These are phyloP conservation scores for Pleurotus djamor DNA, from an alignment of 768 basidiomycete genomes.

Conservation along the genomic window DNA sequence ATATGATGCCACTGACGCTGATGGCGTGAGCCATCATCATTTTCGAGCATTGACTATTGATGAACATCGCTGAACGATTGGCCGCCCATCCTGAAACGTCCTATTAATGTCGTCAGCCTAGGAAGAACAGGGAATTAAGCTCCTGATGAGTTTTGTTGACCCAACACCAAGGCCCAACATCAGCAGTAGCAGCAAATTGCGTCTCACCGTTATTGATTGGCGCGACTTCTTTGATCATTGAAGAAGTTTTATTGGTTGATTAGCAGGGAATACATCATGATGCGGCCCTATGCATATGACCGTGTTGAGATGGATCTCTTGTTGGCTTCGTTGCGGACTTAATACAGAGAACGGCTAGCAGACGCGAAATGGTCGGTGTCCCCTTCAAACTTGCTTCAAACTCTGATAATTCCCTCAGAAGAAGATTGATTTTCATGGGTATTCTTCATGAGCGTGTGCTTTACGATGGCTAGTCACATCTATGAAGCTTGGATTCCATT, in stretches of 20 bases:
- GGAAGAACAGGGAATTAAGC: background rate
- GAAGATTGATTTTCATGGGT: too few species aligned
- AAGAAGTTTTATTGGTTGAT: background rate
- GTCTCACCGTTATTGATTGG: background rate
- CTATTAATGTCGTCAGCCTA: background rate
- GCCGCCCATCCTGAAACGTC: background rate
- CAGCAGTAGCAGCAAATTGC: background rate
- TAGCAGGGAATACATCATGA: too few species aligned
- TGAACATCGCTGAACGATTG: background rate
- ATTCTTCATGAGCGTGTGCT: too few species aligned
- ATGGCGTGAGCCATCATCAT: too few species aligned
- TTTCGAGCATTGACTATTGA: too few species aligned
- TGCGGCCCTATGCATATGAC: background rate
- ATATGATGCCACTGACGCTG: too few species aligned
- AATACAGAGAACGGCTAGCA: too few species aligned
- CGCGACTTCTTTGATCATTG: background rate
- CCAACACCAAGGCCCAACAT: background rate
- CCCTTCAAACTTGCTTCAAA: background rate
- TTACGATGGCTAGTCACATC: too few species aligned
- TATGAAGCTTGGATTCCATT: too few species aligned
- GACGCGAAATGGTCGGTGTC: background rate
- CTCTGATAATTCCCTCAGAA: background rate
- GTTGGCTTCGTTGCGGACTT: background rate
- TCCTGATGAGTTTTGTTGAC: background rate
- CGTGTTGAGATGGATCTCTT: background rate